Evolutionary conservation across 2,329 filamentous ascomycete species (phyloP), one percentile per base, ranked within the genome.

Genomic region (Colletotrichum lentis): DNA sequence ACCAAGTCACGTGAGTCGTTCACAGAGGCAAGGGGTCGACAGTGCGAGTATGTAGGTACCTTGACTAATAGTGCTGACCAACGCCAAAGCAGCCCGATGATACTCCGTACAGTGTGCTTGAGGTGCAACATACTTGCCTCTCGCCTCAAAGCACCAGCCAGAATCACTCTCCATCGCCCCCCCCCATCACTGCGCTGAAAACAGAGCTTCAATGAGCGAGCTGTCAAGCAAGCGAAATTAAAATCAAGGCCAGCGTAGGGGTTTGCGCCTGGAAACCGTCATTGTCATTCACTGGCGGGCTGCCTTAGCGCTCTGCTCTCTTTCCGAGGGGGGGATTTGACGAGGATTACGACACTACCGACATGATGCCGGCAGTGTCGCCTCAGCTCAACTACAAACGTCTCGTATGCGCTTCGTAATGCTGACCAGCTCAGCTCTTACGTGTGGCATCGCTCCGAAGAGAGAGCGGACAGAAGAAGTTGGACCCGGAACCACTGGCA

Each of bases 31-130:
- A 22, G 22, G 31, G 49, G 62, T 61, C 50, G 62, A 61, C 54
- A 65, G 62, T 68, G 65, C 35, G 39, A 31, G 3, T 11, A 16
- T n/a, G n/a, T n/a, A n/a, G 3, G 3, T 16, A 20, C 18, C 11
- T 22, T 11, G n/a, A 22, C 12, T 16, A 18, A 11, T 6, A 3
- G n/a, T 63, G 60, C 61, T 68, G 58, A 67, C 54, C 24, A 52
- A 67, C 64, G 64, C 64, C 37, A 46, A 67, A 64, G 64, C 64
- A 67, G 24, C 37, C 27, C 22, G 22, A 35, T 22, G n/a, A n/a
- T n/a, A n/a, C n/a, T n/a, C n/a, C n/a, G n/a, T n/a, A 54, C 27
- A 31, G 27, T 31, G 7, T n/a, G n/a, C 27, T 31, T 8, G 5
- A 8, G 27, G 27, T 8, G 27, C 50, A 8, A 22, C 39, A 37